A percentile compares a stretch with the other conserved stretches of the same genome.
phyloP scores from a whole-genome alignment of 345 rosid species.

The Arabidopsis thaliana region DNA sequence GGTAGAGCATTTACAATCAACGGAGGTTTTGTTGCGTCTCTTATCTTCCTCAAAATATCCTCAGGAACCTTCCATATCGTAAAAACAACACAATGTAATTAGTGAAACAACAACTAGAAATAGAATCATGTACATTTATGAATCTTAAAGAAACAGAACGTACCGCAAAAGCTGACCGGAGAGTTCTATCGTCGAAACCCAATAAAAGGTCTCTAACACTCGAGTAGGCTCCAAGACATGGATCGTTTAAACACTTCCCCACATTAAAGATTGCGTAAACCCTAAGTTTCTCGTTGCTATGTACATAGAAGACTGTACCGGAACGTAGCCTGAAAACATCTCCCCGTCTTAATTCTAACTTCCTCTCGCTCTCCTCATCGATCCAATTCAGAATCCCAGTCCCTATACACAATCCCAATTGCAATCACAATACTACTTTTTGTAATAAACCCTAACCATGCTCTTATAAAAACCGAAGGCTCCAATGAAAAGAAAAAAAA shows the following conservation, averaged over 20 bases:
- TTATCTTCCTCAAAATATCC: slow-evolving; percentile 43
- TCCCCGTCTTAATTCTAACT: slow-evolving; percentile 57
- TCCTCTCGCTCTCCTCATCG: slow-evolving; percentile 53
- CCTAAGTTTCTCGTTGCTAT: slow-evolving; percentile 64
- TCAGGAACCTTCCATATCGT: slow-evolving; percentile 53
- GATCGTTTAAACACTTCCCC: slow-evolving; percentile 46
- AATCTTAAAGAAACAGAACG: neutral
- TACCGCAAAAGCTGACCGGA: slow-evolving; percentile 74
- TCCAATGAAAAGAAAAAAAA: neutral
- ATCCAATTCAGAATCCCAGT: slow-evolving; percentile 65
- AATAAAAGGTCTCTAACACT: slow-evolving; percentile 61
- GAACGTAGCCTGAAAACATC: slow-evolving; percentile 65
- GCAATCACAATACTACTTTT: slow-evolving; percentile 2
- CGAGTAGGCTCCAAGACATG: slow-evolving; percentile 71
- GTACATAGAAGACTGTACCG: slow-evolving; percentile 70
- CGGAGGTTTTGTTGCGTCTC: slow-evolving; percentile 43
- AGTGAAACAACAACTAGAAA: neutral
- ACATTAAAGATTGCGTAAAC: slow-evolving; percentile 61
- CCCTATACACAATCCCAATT: slow-evolving; percentile 40
- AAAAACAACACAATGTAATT: neutral
- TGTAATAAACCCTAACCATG: neutral
- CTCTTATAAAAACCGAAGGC: neutral
- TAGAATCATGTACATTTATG: neutral
- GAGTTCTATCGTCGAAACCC: slow-evolving; percentile 66
- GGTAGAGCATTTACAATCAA: slow-evolving; percentile 45